Evolutionary conservation across 2,329 filamentous ascomycete genomes (phyloP), one percentile per base, ranked within the genome.

Genomic region (Ophiobolus disseminans): DNA sequence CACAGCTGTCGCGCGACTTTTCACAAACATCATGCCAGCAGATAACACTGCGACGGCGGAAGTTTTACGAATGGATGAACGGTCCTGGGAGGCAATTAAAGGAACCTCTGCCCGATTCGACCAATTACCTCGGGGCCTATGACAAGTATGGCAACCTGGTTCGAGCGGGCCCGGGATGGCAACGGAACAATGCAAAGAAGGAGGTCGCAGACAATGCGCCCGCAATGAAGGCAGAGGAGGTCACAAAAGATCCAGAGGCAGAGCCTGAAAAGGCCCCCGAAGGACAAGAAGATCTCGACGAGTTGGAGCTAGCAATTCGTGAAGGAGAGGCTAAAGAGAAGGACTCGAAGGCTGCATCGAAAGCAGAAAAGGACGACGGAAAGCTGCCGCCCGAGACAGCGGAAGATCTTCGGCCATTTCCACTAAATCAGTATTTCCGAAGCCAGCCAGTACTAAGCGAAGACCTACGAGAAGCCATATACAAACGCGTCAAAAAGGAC

Each of bases 401-500:
- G 35, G 58, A 68, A 57, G 74, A 70, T 50, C 57, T 75, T 14
- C 60, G 60, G 5, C 90, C 90, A 0, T 96, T 94, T 58, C 91
- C 91, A 0, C 69, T 84, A 40, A 96, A 96, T 71, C 76, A 75
- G 4, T 69, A 81, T 19, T 97, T 93, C 74, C 75, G 79, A 55
- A 90, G 86, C 63, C 81, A 89, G 70, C 77, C 81, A 3, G 88
- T 96, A 17, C 78, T 97, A 57, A 86, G 86, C 54, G 89, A 95
- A 61, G 76, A 80, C 14, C 77, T 92, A 38, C 81, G 88, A 50
- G 86, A 92, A 62, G 78, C 86, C 57, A 88, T 97, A 45, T 94
- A 89, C 77, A 65, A 79, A 4, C 82, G 84, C 59, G 85, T 95
- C 11, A 84, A 85, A 53, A 68, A 75, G n/a, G 71, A 84, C 11